Percentiles rank a stretch among this genome's conserved stretches.
These are phyloP conservation scores for Rosa hybrid DNA, from an alignment of 331 rosid genomes.

Conservation along the genomic window DNA sequence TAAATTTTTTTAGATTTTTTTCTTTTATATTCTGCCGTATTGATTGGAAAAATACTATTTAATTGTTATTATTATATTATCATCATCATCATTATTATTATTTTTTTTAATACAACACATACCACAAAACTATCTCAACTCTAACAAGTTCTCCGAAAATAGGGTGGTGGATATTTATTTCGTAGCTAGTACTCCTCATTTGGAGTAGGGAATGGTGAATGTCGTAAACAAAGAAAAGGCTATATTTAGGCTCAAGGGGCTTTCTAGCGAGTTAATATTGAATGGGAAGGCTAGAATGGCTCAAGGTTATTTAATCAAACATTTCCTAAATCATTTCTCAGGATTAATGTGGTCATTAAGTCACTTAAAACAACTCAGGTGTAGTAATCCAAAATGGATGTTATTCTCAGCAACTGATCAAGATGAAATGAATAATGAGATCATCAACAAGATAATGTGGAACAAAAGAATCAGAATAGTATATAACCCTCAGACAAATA, in stretches of 20 bases:
- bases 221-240: neutral
- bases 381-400: neutral
- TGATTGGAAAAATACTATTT: too few relatives aligned
- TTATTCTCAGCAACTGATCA: neutral
- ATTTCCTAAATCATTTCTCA: neutral
- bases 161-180: too few relatives aligned
- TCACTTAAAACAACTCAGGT: neutral
- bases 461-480: neutral
- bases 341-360: neutral
- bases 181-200: neutral
- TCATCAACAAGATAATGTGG: neutral
- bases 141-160: too few relatives aligned
- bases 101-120: too few relatives aligned
- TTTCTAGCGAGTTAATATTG: too few relatives aligned
- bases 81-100: too few relatives aligned
- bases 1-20: too few relatives aligned
- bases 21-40: too few relatives aligned
- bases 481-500: neutral
- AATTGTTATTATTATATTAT: too few relatives aligned
- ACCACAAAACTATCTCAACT: neutral
- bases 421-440: too few relatives aligned
- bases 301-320: neutral
- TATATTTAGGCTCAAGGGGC: too few relatives aligned
- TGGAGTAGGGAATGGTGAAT: neutral
- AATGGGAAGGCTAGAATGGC: too few relatives aligned